A percentile compares a stretch with the other conserved stretches of the same genome.
These are phyloP conservation scores for Lepidium sativum DNA, from an alignment of 345 rosid species.

Conservation along the genomic window DNA sequence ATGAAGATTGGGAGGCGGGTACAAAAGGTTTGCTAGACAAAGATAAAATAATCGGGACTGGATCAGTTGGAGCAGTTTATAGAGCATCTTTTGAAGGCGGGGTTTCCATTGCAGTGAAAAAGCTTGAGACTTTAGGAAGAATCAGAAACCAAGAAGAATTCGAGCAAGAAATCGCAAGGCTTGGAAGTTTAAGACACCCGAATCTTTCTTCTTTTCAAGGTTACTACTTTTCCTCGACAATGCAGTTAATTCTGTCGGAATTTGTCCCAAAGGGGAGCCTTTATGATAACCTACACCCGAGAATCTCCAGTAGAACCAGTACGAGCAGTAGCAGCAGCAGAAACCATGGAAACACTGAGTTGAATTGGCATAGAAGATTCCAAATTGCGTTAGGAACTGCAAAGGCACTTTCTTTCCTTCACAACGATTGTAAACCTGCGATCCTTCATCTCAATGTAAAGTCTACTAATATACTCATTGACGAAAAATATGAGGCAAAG, in stretches of 20 bases:
- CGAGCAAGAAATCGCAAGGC: constrained; percentile 76
- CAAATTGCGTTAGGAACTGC: constrained; percentile 82
- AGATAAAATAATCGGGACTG: constrained; percentile 74
- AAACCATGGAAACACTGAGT: constrained; percentile 42
- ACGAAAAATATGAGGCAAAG: constrained; percentile 70
- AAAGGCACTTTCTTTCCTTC: constrained; percentile 81
- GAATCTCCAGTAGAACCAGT: constrained; percentile 46
- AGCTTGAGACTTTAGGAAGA: constrained; percentile 81
- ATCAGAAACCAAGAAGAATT: constrained; percentile 87
- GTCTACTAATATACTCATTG: constrained; percentile 78
- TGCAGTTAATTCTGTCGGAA: constrained; percentile 76
- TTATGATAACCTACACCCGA: constrained; percentile 63
- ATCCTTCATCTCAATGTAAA: constrained; percentile 89
- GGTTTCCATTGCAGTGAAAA: constrained; percentile 83
- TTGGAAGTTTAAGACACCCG: constrained; percentile 59
- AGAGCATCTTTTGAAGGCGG: constrained; percentile 80
- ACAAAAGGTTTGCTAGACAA: constrained; percentile 88
- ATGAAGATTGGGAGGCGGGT: constrained; percentile 96
- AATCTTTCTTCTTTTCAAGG: constrained; percentile 81
- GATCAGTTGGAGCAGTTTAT: constrained; percentile 78
- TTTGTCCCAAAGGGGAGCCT: constrained; percentile 67
- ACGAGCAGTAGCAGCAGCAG: constrained; percentile 8
- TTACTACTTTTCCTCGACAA: constrained; percentile 74
- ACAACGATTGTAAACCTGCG: constrained; percentile 80
- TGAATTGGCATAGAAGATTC: constrained; percentile 79